These are phyloP conservation scores for Hibiscus mutabilis DNA, from an alignment of 345 rosid genomes.

Conservation along the genomic window DNA sequence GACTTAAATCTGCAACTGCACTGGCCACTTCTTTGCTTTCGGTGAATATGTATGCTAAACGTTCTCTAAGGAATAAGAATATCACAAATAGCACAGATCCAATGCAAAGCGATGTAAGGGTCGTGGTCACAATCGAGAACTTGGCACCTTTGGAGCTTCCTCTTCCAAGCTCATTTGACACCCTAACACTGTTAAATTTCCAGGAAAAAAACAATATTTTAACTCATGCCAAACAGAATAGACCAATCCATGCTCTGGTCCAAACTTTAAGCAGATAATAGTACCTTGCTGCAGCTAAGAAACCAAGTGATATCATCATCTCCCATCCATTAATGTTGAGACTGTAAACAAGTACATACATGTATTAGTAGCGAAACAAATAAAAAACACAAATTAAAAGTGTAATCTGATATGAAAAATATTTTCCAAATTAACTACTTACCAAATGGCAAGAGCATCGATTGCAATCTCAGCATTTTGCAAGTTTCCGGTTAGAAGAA, in stretches of 20 bases:
- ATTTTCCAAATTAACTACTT: neutral
- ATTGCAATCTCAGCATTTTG: slow-evolving; percentile 62
- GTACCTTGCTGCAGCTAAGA: slow-evolving; percentile 74
- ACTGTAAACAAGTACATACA: slow-evolving; percentile 26
- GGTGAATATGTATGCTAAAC: slow-evolving; percentile 59
- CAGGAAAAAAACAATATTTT: neutral
- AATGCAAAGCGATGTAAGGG: slow-evolving; percentile 40
- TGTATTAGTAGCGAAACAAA: neutral
- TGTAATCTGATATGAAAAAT: neutral
- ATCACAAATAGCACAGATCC: slow-evolving; percentile 42
- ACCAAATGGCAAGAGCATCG: slow-evolving; percentile 85
- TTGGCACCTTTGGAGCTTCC: slow-evolving; percentile 56
- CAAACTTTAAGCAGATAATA: neutral
- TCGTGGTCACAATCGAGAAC: slow-evolving; percentile 35
- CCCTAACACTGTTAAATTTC: slow-evolving; percentile 51
- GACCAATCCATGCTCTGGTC: neutral
- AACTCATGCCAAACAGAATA: neutral
- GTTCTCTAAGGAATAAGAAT: slow-evolving; percentile 49
- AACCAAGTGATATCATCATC: slow-evolving; percentile 82
- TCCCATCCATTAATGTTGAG: slow-evolving; percentile 70
- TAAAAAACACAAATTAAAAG: neutral
- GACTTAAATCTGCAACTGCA: slow-evolving; percentile 69
- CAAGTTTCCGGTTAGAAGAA: slow-evolving; percentile 63
- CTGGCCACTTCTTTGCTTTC: slow-evolving; percentile 41
- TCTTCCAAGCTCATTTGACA: slow-evolving; percentile 75